Evolutionary conservation across 805 yeast genomes (phyloP).

Genomic region (Candida jianshihensis): DNA sequence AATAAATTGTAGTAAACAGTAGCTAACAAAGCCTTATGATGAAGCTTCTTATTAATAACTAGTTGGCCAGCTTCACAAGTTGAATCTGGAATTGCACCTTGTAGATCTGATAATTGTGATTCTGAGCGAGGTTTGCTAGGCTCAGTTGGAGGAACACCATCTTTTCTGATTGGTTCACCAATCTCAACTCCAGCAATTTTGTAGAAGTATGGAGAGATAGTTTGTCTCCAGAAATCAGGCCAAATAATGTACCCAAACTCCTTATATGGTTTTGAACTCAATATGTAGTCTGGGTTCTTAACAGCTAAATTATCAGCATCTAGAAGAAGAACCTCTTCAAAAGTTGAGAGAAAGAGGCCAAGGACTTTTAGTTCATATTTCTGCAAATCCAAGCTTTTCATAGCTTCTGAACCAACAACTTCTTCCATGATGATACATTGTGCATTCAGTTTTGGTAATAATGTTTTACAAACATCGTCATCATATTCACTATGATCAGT

Average conservation of each 20-base stretch:
- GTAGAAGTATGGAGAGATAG: constrained; percentile 54
- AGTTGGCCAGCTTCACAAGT: constrained; percentile 70
- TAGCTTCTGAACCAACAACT: constrained; percentile 25
- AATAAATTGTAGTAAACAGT: constrained; percentile 58
- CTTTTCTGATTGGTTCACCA: constrained; percentile 32
- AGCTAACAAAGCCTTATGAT: constrained; percentile 49
- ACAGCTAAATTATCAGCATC: constrained; percentile 44
- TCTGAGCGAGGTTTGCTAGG: constrained; percentile 35
- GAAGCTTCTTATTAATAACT: constrained; percentile 52
- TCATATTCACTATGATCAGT: constrained; percentile 35
- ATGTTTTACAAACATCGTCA: constrained; percentile 34
- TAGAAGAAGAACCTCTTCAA: constrained; percentile 36
- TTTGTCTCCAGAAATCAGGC: constrained; percentile 69
- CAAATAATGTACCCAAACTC: constrained; percentile 46
- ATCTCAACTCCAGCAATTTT: constrained; percentile 43
- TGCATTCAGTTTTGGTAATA: constrained; percentile 35
- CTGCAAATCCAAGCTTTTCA: constrained; percentile 14
- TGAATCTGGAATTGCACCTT: constrained; percentile 56
- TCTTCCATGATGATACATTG: constrained; percentile 34
- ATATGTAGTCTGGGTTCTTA: constrained; percentile 39
- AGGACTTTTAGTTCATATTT: constrained; percentile 25
- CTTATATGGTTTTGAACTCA: constrained; percentile 37
- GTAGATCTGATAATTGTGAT: constrained; percentile 47
- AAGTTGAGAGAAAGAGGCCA: constrained; percentile 39
- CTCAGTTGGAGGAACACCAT: constrained; percentile 27